These are phyloP conservation scores for Trichopus zeylanicus DNA, from an alignment of 116 monocot genomes.

Conservation along the genomic window DNA sequence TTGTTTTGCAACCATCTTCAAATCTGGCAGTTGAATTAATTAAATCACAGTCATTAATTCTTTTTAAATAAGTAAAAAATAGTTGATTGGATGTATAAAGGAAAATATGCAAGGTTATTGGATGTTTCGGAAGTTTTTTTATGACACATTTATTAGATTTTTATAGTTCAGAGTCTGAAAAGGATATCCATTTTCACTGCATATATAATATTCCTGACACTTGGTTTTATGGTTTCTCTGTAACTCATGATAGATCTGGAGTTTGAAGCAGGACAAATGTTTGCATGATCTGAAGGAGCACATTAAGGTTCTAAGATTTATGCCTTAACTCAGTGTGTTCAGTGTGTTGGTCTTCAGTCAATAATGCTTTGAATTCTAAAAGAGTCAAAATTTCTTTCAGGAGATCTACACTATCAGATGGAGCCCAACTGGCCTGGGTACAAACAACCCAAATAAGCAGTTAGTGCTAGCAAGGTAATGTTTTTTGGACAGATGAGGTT, in stretches of 20 bases:
- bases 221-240: not conserved
- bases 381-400: constrained; percentile 23
- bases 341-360: not conserved
- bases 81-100: not conserved
- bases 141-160: not conserved
- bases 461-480: constrained; percentile 77
- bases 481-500: too few species aligned
- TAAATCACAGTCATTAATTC: not conserved
- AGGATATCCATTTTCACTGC: not conserved
- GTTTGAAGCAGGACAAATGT: constrained; percentile 83
- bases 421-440: constrained; percentile 88
- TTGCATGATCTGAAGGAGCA: constrained; percentile 87
- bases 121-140: not conserved
- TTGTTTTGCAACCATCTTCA: not conserved
- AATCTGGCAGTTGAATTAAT: too few species aligned
- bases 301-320: constrained; percentile 46
- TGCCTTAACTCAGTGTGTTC: constrained; percentile 1
- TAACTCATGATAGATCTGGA: constrained; percentile 98
- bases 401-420: constrained; percentile 98
- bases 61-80: not conserved
- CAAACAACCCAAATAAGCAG: constrained; percentile 75
- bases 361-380: not conserved
- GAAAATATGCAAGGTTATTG: not conserved
- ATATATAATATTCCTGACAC: not conserved
- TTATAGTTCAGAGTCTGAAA: not conserved